Percentiles rank a stretch among this genome's conserved stretches.
Conservation (phyloP, 2,329 filamentous ascomycete genomes). For the Colletotrichum sp. region DNA sequence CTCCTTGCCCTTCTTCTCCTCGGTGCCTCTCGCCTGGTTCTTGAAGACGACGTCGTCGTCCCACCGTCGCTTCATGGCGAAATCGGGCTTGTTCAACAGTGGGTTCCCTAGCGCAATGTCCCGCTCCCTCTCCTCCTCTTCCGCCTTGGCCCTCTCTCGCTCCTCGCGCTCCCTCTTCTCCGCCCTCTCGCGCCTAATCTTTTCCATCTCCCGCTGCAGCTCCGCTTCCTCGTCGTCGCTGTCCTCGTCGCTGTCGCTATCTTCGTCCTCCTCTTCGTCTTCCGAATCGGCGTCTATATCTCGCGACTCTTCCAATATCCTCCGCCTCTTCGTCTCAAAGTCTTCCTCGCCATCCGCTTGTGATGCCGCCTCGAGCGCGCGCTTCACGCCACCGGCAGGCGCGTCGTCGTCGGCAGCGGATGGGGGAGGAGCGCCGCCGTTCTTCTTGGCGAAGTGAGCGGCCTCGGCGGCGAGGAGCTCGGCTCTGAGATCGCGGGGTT, state of each 20-base stretch:
- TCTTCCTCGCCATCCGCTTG: conserved; percentile 63
- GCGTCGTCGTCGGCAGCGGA: conserved; percentile 49
- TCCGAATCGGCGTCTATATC: conserved; percentile 85
- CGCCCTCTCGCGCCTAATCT: conserved; percentile 86
- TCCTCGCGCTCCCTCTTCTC: conserved; percentile 73
- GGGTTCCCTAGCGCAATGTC: conserved; percentile 95
- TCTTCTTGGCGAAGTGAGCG: conserved; percentile 85
- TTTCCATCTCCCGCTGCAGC: conserved; percentile 89
- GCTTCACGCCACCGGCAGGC: conserved; percentile 58
- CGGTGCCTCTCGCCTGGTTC: conserved; percentile 94
- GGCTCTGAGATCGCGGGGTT: conserved; percentile 79
- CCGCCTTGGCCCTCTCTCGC: conserved; percentile 66
- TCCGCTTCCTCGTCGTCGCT: conserved; percentile 87
- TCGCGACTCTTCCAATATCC: conserved; percentile 85
- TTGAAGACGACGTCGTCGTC: conserved; percentile 99
- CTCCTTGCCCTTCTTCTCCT: conserved; percentile 89
- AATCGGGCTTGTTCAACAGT: conserved; percentile 85
- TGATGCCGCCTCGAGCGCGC: conserved; percentile 62
- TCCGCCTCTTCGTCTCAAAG: conserved; percentile 79
- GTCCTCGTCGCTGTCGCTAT: conserved; percentile 63
- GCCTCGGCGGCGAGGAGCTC: conserved; percentile 91
- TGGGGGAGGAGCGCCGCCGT: conserved; percentile 58
- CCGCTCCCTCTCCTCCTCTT: conserved; percentile 82
- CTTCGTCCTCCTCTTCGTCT: conserved; percentile 60
- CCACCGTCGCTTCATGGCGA: conserved; percentile 91